phyloP scores from a whole-genome alignment of 2,329 filamentous ascomycete species.

The Diaporthe sp. region DNA sequence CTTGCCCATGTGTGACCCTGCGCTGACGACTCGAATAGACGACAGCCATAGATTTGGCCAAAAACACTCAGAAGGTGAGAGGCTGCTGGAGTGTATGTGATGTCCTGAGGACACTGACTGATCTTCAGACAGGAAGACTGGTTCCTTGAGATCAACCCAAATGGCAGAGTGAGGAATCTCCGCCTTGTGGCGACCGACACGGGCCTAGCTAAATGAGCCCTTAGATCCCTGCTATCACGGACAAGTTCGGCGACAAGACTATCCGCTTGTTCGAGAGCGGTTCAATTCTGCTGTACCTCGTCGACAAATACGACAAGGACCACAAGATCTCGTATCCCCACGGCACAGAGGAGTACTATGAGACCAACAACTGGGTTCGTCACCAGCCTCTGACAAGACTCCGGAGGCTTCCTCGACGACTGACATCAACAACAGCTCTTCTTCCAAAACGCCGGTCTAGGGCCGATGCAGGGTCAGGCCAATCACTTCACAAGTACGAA shows the following conservation, averaged over 20 bases:
- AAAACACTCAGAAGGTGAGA: conserved; percentile 71
- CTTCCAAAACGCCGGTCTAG: conserved; percentile 86
- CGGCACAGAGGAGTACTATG: conserved; percentile 81
- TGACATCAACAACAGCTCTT: conserved; percentile 59
- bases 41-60: conserved; percentile 66
- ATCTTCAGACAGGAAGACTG: conserved; percentile 61
- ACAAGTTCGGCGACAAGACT: conserved; percentile 78
- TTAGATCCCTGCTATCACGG: conserved; percentile 82
- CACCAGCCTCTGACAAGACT: background rate
- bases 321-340: conserved; percentile 83
- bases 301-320: conserved; percentile 82
- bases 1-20: too few relatives aligned
- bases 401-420: background rate
- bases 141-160: conserved; percentile 80
- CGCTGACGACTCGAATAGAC: conserved; percentile 32
- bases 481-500: conserved; percentile 81
- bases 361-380: conserved; percentile 80
- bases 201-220: too few relatives aligned
- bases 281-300: conserved; percentile 84
- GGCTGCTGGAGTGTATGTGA: background rate
- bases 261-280: conserved; percentile 86
- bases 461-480: conserved; percentile 86
- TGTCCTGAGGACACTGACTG: background rate
- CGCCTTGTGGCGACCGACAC: too few relatives aligned
- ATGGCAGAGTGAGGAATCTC: conserved; percentile 58